These are phyloP conservation scores for Cantharellus cinnabarinus DNA, from an alignment of 768 basidiomycete species.

Conservation along the genomic window DNA sequence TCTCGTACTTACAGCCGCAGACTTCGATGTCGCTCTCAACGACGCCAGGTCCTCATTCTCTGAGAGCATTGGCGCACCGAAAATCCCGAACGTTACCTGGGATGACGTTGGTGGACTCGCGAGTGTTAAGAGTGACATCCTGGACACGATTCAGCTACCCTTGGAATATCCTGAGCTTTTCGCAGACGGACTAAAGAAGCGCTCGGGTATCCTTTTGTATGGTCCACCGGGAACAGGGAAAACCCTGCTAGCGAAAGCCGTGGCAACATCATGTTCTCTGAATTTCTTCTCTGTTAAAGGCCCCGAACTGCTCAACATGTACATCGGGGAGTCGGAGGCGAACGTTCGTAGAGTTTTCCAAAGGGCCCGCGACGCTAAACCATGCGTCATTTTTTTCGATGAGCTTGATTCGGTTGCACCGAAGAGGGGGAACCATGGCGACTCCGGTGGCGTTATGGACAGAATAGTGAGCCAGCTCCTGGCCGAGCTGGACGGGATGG, in stretches of 20 bases:
- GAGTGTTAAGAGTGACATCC: slow-evolving; percentile 72
- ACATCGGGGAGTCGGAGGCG: slow-evolving; percentile 94
- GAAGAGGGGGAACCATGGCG: slow-evolving; percentile 84
- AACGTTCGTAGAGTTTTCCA: slow-evolving; percentile 90
- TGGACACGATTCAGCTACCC: slow-evolving; percentile 89
- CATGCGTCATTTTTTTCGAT: slow-evolving; percentile 94
- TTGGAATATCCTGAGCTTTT: slow-evolving; percentile 82
- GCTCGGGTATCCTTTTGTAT: slow-evolving; percentile 83
- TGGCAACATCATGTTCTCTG: slow-evolving; percentile 83
- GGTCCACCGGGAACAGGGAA: slow-evolving; percentile 95
- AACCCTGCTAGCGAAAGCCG: slow-evolving; percentile 86
- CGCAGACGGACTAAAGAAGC: slow-evolving; percentile 77
- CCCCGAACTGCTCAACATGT: slow-evolving; percentile 92
- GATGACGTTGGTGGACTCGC: slow-evolving; percentile 91
- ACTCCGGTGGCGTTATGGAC: slow-evolving; percentile 96
- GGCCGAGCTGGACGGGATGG: slow-evolving; percentile 86
- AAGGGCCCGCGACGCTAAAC: slow-evolving; percentile 72
- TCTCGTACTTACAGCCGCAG: slow-evolving; percentile 25
- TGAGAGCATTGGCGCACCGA: slow-evolving; percentile 90
- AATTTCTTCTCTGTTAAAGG: slow-evolving; percentile 98
- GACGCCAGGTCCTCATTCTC: slow-evolving; percentile 62
- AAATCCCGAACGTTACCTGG: slow-evolving; percentile 89
- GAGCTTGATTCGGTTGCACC: slow-evolving; percentile 90
- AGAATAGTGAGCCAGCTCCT: slow-evolving; percentile 87
- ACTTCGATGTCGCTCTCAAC: slow-evolving; percentile 53